Conservation (phyloP, 257 asterid genomes). For the Solanum pimpinellifolium region DNA sequence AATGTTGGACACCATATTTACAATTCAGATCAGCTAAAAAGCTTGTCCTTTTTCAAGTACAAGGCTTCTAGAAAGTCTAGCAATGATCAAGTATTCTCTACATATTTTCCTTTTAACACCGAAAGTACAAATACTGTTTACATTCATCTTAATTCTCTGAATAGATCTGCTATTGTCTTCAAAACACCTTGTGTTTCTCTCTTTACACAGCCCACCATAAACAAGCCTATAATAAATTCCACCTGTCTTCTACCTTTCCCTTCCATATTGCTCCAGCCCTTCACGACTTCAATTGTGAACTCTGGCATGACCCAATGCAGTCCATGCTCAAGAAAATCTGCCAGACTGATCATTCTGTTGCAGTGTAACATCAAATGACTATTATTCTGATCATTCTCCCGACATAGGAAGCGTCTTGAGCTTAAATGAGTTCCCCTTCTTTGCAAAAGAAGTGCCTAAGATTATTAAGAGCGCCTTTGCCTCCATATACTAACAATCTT, state of each 20-base stretch:
- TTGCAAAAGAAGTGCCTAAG: background rate
- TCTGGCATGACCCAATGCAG: background rate
- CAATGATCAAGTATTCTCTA: background rate
- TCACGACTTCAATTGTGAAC: background rate
- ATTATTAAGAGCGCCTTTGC: background rate
- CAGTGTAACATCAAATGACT: background rate
- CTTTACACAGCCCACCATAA: background rate
- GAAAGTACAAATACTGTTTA: background rate
- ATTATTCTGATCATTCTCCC: background rate
- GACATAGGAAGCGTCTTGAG: background rate
- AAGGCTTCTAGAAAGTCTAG: background rate
- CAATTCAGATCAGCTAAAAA: background rate
- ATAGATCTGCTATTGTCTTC: background rate
- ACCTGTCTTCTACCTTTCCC: background rate
- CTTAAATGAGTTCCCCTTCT: background rate
- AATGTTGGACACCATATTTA: background rate
- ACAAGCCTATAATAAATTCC: background rate
- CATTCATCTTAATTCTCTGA: background rate
- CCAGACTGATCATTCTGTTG: background rate
- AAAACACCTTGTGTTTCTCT: background rate
- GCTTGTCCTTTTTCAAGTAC: background rate
- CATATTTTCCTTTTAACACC: background rate
- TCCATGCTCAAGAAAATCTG: background rate
- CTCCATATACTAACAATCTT: background rate
- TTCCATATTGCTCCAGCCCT: background rate